phyloP scores from a whole-genome alignment of 2,329 filamentous ascomycete genomes.

The Penicillium sp. region DNA sequence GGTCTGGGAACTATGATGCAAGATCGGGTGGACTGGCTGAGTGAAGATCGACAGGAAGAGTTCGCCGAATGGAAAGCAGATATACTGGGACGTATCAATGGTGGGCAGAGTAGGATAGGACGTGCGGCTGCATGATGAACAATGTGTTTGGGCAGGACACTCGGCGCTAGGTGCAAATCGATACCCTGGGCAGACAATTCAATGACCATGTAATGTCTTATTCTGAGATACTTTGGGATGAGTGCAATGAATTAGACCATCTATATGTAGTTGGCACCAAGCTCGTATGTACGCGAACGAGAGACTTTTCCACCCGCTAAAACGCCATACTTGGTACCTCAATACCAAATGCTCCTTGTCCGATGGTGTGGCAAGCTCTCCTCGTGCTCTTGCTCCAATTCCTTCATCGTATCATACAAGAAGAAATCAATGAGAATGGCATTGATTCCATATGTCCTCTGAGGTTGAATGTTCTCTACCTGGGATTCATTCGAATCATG shows the following conservation, averaged over 20 bases:
- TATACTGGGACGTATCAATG: slow-evolving; percentile 36
- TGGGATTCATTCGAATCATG: slow-evolving; percentile 10
- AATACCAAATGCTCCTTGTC: slow-evolving; percentile 94
- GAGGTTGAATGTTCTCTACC: slow-evolving; percentile 12
- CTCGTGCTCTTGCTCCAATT: slow-evolving; percentile 59
- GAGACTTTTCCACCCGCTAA: too few species aligned
- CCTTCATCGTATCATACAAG: slow-evolving; percentile 90
- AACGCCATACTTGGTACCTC: slow-evolving; percentile 10
- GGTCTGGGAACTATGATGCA: slow-evolving; percentile 50
- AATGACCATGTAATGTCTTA: slow-evolving; percentile 1
- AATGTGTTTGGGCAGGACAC: neutral
- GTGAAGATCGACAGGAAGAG: slow-evolving; percentile 40
- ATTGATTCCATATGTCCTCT: slow-evolving; percentile 52
- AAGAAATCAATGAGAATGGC: slow-evolving; percentile 96
- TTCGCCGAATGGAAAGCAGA: slow-evolving; percentile 42
- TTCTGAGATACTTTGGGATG: too few species aligned
- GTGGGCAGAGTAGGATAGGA: slow-evolving; percentile 23
- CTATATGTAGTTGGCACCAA: too few species aligned
- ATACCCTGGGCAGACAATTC: slow-evolving; percentile 18
- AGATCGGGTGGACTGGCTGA: slow-evolving; percentile 44
- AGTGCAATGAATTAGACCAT: too few species aligned
- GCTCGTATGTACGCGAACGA: too few species aligned
- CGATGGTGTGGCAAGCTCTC: slow-evolving; percentile 70
- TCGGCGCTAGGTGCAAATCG: slow-evolving; percentile 10
- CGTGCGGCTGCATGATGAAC: slow-evolving; percentile 13